These are phyloP conservation scores for Hypoxylon sp. DNA, from an alignment of 2,329 filamentous ascomycete species.

Conservation along the genomic window DNA sequence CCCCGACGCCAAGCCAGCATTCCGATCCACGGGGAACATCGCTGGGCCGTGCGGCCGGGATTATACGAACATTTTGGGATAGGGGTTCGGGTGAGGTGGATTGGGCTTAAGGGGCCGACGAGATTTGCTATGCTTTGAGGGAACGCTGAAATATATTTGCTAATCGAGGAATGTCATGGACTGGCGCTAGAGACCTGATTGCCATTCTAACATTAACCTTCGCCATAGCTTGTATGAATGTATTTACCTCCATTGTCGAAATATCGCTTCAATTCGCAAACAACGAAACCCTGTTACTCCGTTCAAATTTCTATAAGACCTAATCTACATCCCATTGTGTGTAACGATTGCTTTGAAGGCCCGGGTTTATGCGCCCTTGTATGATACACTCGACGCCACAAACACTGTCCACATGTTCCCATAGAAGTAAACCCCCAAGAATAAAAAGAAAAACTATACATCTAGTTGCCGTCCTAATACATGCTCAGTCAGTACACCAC, in stretches of 20 bases:
- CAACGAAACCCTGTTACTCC: background rate
- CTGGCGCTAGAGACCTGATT: background rate
- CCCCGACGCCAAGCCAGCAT: constrained; percentile 1
- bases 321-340: constrained; percentile 16
- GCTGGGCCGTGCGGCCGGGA: constrained; percentile 12
- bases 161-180: background rate
- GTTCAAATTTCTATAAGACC: constrained; percentile 7
- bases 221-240: background rate
- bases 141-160: background rate
- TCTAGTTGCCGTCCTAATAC: background rate
- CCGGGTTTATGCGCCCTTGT: background rate
- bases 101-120: background rate
- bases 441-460: background rate
- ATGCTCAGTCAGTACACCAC: background rate
- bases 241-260: background rate
- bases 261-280: background rate
- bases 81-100: background rate
- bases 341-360: constrained; percentile 4
- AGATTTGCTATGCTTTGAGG: background rate
- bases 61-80: constrained; percentile 16
- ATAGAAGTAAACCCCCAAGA: constrained; percentile 9
- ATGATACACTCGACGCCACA: constrained; percentile 21
- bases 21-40: constrained; percentile 7
- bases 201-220: background rate
- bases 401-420: background rate